These are phyloP conservation scores for Astragalus glycyphyllos DNA, from an alignment of 306 rosid species.

Conservation along the genomic window DNA sequence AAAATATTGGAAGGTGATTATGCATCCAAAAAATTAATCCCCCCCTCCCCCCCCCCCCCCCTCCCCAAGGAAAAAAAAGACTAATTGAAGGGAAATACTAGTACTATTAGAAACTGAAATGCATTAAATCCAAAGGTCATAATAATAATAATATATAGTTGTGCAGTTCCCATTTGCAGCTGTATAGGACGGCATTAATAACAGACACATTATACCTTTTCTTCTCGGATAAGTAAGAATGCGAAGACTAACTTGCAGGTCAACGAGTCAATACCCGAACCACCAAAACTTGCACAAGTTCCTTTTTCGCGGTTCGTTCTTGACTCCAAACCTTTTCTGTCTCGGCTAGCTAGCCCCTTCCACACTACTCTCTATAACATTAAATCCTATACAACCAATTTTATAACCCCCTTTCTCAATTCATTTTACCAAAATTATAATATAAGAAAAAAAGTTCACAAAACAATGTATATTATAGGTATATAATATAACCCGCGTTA, in stretches of 20 bases:
- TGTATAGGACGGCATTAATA: constrained; percentile 4
- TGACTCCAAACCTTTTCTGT: constrained; percentile 77
- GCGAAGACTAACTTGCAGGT: constrained; percentile 51
- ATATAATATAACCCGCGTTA: constrained; percentile 20
- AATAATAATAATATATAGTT: constrained; percentile 26
- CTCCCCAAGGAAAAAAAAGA: too few relatives aligned
- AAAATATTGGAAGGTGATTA: too few relatives aligned
- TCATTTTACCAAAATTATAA: not conserved
- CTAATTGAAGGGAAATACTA: not conserved
- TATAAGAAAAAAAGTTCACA: not conserved
- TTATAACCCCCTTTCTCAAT: constrained; percentile 21
- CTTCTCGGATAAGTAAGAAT: constrained; percentile 22
- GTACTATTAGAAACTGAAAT: not conserved
- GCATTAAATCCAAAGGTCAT: constrained; percentile 17
- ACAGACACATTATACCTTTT: not conserved
- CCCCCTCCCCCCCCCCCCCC: too few relatives aligned
- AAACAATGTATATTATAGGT: not conserved
- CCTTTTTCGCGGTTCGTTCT: constrained; percentile 86
- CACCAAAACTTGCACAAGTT: constrained; percentile 46
- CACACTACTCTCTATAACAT: constrained; percentile 11
- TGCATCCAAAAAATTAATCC: too few relatives aligned
- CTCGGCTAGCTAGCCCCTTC: constrained; percentile 3
- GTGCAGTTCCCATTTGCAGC: constrained; percentile 24
- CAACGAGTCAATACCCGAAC: constrained; percentile 99
- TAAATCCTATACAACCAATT: constrained; percentile 41